Percentiles rank a stretch among this genome's conserved stretches.
Evolutionary conservation across 306 rosid species (phyloP).

Genomic region (Citrullus mucosospermus): DNA sequence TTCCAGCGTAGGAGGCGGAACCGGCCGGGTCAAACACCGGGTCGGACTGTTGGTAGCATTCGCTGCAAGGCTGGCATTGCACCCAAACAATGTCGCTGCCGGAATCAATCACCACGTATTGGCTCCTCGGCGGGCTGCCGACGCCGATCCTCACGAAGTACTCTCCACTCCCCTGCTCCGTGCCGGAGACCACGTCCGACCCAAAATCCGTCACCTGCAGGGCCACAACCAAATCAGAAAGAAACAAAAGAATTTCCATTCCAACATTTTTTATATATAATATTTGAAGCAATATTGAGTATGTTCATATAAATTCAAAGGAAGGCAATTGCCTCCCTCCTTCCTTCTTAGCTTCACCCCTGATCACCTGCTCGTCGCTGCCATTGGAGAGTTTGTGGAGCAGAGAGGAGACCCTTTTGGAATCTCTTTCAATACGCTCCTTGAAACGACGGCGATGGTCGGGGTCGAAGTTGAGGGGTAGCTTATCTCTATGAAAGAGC

Average conservation of each 20-base stretch:
- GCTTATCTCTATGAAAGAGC: constrained; percentile 61
- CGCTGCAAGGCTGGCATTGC: constrained; percentile 70
- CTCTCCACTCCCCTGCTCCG: constrained; percentile 74
- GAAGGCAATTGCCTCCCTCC: not conserved
- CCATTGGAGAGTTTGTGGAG: constrained; percentile 21
- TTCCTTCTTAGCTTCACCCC: not conserved
- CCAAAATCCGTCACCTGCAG: constrained; percentile 34
- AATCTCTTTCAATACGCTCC: constrained; percentile 52
- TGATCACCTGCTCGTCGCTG: not conserved
- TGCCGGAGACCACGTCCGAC: constrained; percentile 70
- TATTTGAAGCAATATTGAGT: not conserved
- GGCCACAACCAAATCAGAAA: not conserved
- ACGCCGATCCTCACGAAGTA: constrained; percentile 71
- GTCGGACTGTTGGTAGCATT: constrained; percentile 72
- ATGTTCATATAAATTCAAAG: not conserved
- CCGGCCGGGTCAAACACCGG: constrained; percentile 73
- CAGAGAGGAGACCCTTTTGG: constrained; percentile 37
- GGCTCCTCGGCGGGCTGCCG: constrained; percentile 66
- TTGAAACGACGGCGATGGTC: constrained; percentile 17
- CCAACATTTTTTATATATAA: not conserved
- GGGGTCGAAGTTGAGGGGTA: constrained; percentile 7
- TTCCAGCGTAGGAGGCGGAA: constrained; percentile 48
- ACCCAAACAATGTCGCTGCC: constrained; percentile 91
- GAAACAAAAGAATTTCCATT: too few species aligned
- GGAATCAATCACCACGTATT: constrained; percentile 66